Base-by-base conservation (phyloP, 2,329 filamentous ascomycete genomes). In the Aphanocladium album region DNA sequence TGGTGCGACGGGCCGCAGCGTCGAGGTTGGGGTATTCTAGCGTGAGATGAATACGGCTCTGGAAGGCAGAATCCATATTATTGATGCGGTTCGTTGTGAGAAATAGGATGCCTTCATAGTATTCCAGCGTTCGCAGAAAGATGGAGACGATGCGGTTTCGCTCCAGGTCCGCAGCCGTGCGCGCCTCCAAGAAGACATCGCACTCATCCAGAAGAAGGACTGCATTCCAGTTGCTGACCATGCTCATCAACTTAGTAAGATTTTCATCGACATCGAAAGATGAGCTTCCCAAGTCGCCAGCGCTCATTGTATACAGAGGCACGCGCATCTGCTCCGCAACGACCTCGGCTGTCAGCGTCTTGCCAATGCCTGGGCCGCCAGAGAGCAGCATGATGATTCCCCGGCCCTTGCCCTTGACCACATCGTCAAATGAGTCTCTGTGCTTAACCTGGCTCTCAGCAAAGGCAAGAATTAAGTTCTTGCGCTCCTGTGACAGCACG, bases 1-100 rank as follows among this genome's bases (percentile, higher is more conserved):
- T 89, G 62, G 85, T 81, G 66, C 86, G 87, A 74, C 89, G 89
- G 11, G 91, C 91, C 67, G 88, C 87, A 4, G 76, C 72, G 41
- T 86, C 86, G 8, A 96, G 80, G 55, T 89, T 85, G 35, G 89
- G 89, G 73, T 96, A 96, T 30, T 89, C 82, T 9, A 96, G 78
- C 0, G 91, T 90, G 66, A 96, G 87, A 71, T 96, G 91, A 63
- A 96, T 96, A 21, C 92, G 85, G 9, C 86, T 90, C 70, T 95
- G 89, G 79, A 96, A 96, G 0, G 92, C 92, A 62, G 95, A 90
- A 67, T 96, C 92, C 68, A 96, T 96, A 0, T 89, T 93, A 76
- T 89, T 84, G 1, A 96, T 90, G 1, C 91, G 85, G 71, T 96
- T 96, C 2, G 92, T 96, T 0, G 92, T 96, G 21, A 96, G 75